Base-by-base conservation (phyloP, 1,284 basidiomycete species). In the Sutorius eximius region DNA sequence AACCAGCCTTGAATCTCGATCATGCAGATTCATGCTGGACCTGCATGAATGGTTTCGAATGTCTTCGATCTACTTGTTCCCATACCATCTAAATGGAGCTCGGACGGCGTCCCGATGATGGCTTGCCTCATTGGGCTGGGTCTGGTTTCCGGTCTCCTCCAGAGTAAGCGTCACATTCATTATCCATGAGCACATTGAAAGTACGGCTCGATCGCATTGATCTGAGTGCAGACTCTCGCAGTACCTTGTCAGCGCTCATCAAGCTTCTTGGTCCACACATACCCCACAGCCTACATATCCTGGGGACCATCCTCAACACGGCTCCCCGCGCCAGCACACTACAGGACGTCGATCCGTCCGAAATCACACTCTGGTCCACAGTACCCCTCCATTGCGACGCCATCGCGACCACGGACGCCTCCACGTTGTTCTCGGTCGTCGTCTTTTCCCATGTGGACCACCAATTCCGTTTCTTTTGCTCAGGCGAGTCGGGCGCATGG, bases 401-500 rank as follows among this genome's bases (percentile, higher is more conserved):
- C 12, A 44, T 22, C 38, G 27, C 27, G 2, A 47, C 15, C 33
- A 41, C 29, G 40, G 7, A 43, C 12, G 20, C 15, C 22, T 41
- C 53, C 15, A 6, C 15, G 16, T 41, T 60, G 20, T 65, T 62
- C 52, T 68, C 65, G 3, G 34, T 67, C 16, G n/a, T 57, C 33
- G n/a, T 36, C 11, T 69, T 59, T 42, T 63, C 53, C 29, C 59
- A 56, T 45, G 2, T 44, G 1, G 55, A 50, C 16, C 36, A 49
- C 5, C 57, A 58, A 7, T 67, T 60, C 41, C 29, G 34, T 18
- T 56, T 59, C 22, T 63, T 65, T 41, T 68, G 64, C 27, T 63
- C 58, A 1, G 52, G 45, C 32, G 57, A 59, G 1, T 58, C 57
- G n/a, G 40, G 33, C 24, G 6, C 36, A 1, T 13, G 32, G 16